phyloP scores from a whole-genome alignment of 1,284 basidiomycete genomes.

The Melampsora occidentalis region DNA sequence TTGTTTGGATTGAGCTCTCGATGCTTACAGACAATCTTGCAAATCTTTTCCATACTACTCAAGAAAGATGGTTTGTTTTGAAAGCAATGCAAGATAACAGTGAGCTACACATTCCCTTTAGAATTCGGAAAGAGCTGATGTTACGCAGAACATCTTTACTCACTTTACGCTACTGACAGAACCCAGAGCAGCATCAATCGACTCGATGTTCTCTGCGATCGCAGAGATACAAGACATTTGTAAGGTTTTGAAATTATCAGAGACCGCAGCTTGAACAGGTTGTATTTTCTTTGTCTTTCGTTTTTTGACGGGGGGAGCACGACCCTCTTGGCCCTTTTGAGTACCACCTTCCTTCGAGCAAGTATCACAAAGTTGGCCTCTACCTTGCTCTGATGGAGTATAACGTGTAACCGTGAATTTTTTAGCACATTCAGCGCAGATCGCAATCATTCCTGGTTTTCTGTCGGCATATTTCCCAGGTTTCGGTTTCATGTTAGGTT shows the following conservation, averaged over 20 bases:
- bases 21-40: constrained; percentile 79
- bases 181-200: constrained; percentile 32
- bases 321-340: constrained; percentile 59
- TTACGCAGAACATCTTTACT: constrained; percentile 15
- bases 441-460: constrained; percentile 75
- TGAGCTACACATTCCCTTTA: not conserved
- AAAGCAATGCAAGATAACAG: not conserved
- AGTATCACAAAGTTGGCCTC: constrained; percentile 72
- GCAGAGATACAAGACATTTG: constrained; percentile 30
- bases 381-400: constrained; percentile 68
- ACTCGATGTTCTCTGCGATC: constrained; percentile 22
- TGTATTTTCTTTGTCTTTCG: constrained; percentile 65
- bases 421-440: constrained; percentile 76
- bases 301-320: constrained; percentile 70
- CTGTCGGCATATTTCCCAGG: constrained; percentile 53
- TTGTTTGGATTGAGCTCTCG: constrained; percentile 75
- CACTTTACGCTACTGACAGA: constrained; percentile 45
- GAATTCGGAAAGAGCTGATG: not conserved
- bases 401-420: constrained; percentile 77
- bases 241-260: constrained; percentile 21
- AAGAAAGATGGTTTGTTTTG: not conserved
- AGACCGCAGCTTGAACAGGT: constrained; percentile 53
- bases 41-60: constrained; percentile 57
- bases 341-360: constrained; percentile 72
- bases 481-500: constrained; percentile 15